A percentile compares a stretch with the other conserved stretches of the same genome.
These are phyloP conservation scores for Fusarium floridanum DNA, from an alignment of 2,329 filamentous ascomycete genomes.

Conservation along the genomic window DNA sequence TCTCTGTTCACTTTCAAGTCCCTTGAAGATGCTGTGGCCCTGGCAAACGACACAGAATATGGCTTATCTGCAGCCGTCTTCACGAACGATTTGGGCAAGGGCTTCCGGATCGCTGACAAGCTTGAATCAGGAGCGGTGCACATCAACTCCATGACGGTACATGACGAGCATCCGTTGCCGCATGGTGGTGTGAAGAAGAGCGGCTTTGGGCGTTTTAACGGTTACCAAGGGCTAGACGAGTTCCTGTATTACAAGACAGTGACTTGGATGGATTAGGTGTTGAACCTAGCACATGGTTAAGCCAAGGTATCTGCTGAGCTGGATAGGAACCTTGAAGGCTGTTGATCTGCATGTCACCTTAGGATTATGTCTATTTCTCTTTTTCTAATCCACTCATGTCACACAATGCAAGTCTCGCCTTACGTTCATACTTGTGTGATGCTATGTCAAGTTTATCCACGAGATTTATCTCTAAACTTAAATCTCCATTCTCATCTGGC, in stretches of 20 bases:
- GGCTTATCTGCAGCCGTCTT: slow-evolving; percentile 78
- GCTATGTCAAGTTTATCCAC: background rate
- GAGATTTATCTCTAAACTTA: background rate
- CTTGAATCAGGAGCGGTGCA: slow-evolving; percentile 75
- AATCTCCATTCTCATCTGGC: background rate
- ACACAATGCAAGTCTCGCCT: too few relatives aligned
- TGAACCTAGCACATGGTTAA: background rate
- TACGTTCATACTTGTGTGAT: background rate
- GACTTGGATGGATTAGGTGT: slow-evolving; percentile 33
- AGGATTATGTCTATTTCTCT: background rate
- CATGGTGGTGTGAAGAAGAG: slow-evolving; percentile 74
- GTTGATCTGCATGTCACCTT: background rate
- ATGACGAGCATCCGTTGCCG: slow-evolving; percentile 71
- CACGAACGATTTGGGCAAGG: slow-evolving; percentile 71
- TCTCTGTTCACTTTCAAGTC: slow-evolving; percentile 14
- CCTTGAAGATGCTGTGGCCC: slow-evolving; percentile 70
- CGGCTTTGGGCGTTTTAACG: slow-evolving; percentile 70
- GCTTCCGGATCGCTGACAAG: slow-evolving; percentile 65
- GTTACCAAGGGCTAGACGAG: slow-evolving; percentile 40
- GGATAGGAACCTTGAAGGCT: background rate
- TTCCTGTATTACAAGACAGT: slow-evolving; percentile 38
- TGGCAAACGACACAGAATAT: slow-evolving; percentile 84
- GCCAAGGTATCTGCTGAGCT: background rate
- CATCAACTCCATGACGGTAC: slow-evolving; percentile 72
- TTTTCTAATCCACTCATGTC: too few relatives aligned